phyloP scores from a whole-genome alignment of 352 stramenopile species.

The Globisporangium carolinianum region DNA sequence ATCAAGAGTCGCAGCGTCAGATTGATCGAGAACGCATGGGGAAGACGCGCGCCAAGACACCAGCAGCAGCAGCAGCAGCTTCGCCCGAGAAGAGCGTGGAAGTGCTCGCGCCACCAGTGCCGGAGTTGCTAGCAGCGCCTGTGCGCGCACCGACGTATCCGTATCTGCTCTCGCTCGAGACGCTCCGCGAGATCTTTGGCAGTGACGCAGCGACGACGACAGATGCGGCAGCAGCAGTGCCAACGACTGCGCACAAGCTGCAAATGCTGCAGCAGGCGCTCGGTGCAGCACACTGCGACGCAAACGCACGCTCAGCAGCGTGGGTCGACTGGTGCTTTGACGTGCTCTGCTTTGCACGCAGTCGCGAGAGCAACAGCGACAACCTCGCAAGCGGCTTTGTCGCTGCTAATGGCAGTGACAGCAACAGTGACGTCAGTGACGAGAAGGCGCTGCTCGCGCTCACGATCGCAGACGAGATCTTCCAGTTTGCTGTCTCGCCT shows the following conservation, averaged over 20 bases:
- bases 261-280: constrained; percentile 30
- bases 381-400: background rate
- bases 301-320: constrained; percentile 40
- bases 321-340: constrained; percentile 66
- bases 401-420: background rate
- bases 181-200: constrained; percentile 7
- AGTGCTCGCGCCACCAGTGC: background rate
- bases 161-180: constrained; percentile 12
- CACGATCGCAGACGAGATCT: constrained; percentile 43
- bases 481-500: constrained; percentile 35
- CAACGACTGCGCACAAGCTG: constrained; percentile 18
- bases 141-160: constrained; percentile 2
- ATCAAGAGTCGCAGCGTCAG: too few species aligned
- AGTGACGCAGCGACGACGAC: background rate
- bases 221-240: background rate
- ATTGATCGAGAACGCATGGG: constrained; percentile 1
- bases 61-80: background rate
- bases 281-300: constrained; percentile 34
- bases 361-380: background rate
- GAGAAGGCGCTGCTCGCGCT: constrained; percentile 39
- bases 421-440: constrained; percentile 9
- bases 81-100: constrained; percentile 4
- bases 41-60: constrained; percentile 8
- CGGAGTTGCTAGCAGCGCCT: background rate
- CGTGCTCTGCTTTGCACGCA: constrained; percentile 48